Evolutionary conservation across 2,329 filamentous ascomycete species (phyloP).

Genomic region (Pyrenochaeta sp.): DNA sequence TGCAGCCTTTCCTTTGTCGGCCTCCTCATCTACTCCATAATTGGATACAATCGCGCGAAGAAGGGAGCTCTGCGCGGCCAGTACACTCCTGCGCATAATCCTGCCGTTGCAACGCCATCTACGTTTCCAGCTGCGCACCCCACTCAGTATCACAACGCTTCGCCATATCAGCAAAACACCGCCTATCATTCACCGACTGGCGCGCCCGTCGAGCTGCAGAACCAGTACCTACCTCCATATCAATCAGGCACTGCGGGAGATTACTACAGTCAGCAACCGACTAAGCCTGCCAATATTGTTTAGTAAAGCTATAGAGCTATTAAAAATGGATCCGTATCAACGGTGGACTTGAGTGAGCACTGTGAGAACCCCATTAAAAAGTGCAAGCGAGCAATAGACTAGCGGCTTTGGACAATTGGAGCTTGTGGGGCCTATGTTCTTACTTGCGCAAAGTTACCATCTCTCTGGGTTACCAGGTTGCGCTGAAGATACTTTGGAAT

Average conservation of each 20-base stretch:
- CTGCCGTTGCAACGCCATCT: constrained; percentile 22
- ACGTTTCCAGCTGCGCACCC: constrained; percentile 21
- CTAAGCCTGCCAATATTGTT: constrained; percentile 40
- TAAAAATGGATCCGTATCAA: background rate
- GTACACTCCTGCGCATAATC: constrained; percentile 45
- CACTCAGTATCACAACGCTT: constrained; percentile 24
- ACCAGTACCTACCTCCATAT: constrained; percentile 29
- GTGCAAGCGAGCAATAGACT: too few relatives aligned
- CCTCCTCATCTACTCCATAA: constrained; percentile 52
- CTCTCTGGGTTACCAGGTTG: too few relatives aligned
- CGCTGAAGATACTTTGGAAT: too few relatives aligned
- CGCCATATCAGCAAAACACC: constrained; percentile 33
- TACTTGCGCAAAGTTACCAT: too few relatives aligned
- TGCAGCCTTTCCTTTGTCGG: constrained; percentile 46
- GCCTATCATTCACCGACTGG: constrained; percentile 34
- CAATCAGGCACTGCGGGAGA: constrained; percentile 26
- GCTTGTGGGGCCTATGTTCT: too few relatives aligned
- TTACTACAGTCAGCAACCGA: constrained; percentile 33
- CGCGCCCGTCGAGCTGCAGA: constrained; percentile 21
- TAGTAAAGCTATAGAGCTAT: constrained; percentile 4
- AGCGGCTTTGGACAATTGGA: too few relatives aligned
- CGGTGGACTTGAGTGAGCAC: too few relatives aligned
- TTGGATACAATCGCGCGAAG: constrained; percentile 47
- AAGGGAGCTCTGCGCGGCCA: constrained; percentile 43
- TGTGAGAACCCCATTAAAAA: background rate